phyloP scores from a whole-genome alignment of 2,329 filamentous ascomycete genomes.

The Fusarium hostae region DNA sequence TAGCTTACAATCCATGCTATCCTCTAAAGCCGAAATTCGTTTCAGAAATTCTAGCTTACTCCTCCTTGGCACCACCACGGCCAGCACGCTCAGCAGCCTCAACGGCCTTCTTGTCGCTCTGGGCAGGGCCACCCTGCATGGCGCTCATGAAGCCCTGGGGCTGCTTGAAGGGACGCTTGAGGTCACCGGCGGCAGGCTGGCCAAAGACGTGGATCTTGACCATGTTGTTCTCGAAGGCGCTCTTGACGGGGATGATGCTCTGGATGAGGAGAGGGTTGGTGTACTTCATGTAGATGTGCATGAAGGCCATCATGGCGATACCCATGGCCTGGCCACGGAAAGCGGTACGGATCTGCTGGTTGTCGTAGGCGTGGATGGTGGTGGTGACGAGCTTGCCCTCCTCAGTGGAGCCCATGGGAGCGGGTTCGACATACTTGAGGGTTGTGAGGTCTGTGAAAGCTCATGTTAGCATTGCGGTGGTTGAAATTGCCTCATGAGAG shows the following conservation, averaged over 20 bases:
- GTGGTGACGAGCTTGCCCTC: conserved; percentile 97
- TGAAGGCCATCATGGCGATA: conserved; percentile 96
- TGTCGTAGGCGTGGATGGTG: conserved; percentile 95
- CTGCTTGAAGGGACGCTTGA: conserved; percentile 96
- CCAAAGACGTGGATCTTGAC: conserved; percentile 96
- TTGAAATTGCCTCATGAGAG: neutral
- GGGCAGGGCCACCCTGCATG: conserved; percentile 77
- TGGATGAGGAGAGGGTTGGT: conserved; percentile 99
- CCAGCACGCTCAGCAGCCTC: conserved; percentile 82
- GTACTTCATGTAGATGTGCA: conserved; percentile 99
- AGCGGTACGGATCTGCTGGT: conserved; percentile 81
- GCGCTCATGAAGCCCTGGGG: conserved; percentile 83
- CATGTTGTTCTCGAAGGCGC: conserved; percentile 92
- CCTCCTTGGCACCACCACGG: conserved; percentile 77
- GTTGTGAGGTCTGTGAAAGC: conserved; percentile 84
- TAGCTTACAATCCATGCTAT: conserved; percentile 14
- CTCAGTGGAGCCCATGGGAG: conserved; percentile 91
- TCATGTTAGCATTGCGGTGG: conserved; percentile 17
- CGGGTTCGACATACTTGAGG: conserved; percentile 97
- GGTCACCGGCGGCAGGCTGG: conserved; percentile 85
- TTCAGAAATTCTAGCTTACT: conserved; percentile 57
- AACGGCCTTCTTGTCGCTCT: conserved; percentile 92
- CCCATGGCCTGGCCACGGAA: conserved; percentile 96
- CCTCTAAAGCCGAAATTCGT: conserved; percentile 8
- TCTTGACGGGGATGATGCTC: conserved; percentile 97